phyloP scores from a whole-genome alignment of 495 filamentous ascomycete genomes.

The Annulohypoxylon bovei region DNA sequence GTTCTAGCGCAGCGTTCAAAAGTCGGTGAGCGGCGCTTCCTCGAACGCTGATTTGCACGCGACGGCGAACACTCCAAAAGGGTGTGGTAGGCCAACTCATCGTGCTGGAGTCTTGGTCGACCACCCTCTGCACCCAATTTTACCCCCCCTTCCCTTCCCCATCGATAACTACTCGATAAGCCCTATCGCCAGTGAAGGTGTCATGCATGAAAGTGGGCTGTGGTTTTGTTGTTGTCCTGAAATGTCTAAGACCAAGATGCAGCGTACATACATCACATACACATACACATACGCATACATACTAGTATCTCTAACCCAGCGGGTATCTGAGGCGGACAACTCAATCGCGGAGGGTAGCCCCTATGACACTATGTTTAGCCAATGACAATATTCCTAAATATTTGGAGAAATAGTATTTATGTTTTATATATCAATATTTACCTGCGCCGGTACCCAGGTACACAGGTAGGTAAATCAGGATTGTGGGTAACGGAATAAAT shows the following conservation, averaged over 20 bases:
- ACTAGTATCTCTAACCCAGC: constrained; percentile 17
- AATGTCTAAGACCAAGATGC: constrained; percentile 38
- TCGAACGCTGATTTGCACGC: constrained; percentile 41
- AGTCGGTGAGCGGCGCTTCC: constrained; percentile 36
- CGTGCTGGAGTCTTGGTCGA: constrained; percentile 26
- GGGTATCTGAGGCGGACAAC: constrained; percentile 21
- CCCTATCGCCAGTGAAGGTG: constrained; percentile 42
- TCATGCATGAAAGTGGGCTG: constrained; percentile 41
- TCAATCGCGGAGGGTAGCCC: constrained; percentile 18
- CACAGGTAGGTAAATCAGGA: background rate
- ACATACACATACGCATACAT: background rate
- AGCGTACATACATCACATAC: constrained; percentile 28
- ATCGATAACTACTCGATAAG: constrained; percentile 40
- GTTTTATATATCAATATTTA: constrained; percentile 8
- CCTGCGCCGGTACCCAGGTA: background rate
- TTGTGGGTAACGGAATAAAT: constrained; percentile 19
- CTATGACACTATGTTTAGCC: constrained; percentile 21
- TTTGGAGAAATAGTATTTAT: constrained; percentile 6
- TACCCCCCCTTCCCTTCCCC: constrained; percentile 9
- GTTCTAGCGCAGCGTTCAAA: constrained; percentile 30
- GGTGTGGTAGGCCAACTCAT: constrained; percentile 47
- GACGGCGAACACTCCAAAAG: constrained; percentile 30
- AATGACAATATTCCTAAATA: constrained; percentile 19
- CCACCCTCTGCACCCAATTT: background rate
- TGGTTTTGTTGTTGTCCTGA: constrained; percentile 32